phyloP scores from a whole-genome alignment of 768 basidiomycete genomes.

The Leucocoprinus birnbaumii region DNA sequence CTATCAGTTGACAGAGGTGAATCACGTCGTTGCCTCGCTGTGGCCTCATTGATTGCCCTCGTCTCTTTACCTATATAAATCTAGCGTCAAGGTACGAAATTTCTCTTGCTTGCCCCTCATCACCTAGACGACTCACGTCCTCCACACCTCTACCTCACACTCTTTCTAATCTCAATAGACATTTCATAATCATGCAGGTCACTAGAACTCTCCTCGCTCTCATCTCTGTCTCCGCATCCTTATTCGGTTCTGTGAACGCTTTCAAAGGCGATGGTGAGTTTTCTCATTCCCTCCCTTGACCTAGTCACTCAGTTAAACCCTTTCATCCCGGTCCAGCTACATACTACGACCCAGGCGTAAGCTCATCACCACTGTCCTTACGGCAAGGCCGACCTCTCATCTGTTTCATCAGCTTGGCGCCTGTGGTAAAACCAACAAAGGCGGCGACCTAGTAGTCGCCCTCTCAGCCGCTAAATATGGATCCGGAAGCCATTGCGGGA shows the following conservation, averaged over 20 bases:
- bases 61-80: too few species aligned
- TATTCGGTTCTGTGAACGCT: not conserved
- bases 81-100: too few species aligned
- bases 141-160: not conserved
- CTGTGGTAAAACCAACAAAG: slow-evolving; percentile 55
- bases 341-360: slow-evolving; percentile 4
- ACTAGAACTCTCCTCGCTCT: not conserved
- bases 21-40: too few species aligned
- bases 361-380: not conserved
- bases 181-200: not conserved
- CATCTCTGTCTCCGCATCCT: not conserved
- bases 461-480: slow-evolving; percentile 56
- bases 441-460: slow-evolving; percentile 52
- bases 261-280: slow-evolving; percentile 6
- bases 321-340: not conserved
- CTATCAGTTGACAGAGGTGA: too few species aligned
- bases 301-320: not conserved
- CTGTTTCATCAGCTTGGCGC: slow-evolving; percentile 41
- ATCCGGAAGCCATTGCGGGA: slow-evolving; percentile 8
- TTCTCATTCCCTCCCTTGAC: not conserved
- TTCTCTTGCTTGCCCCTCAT: not conserved
- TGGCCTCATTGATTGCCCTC: too few species aligned
- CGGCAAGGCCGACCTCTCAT: not conserved
- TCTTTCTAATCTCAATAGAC: not conserved
- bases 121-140: not conserved